phyloP scores from a whole-genome alignment of 805 yeast genomes.

The Candida caryicola region DNA sequence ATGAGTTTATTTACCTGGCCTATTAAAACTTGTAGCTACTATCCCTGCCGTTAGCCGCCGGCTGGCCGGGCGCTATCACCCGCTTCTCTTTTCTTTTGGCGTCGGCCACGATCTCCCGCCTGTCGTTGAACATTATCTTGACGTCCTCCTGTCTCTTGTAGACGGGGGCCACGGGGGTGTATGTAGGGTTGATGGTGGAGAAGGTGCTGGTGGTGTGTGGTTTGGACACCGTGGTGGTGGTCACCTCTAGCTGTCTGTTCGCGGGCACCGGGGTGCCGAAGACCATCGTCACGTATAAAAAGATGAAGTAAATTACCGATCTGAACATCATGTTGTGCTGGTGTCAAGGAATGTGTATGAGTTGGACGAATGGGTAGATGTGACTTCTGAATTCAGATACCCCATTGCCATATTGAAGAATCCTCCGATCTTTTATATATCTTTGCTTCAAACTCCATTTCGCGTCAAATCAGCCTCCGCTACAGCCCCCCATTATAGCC shows the following conservation, averaged over 20 bases:
- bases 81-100: not conserved
- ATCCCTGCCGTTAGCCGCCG: not conserved
- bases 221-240: constrained; percentile 2
- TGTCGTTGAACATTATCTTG: constrained; percentile 16
- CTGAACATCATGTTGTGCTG: not conserved
- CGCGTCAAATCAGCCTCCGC: no score
- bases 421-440: no score
- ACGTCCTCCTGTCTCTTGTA: constrained; percentile 10
- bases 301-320: not conserved
- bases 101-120: constrained; percentile 9
- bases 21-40: not conserved
- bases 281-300: constrained; percentile 4
- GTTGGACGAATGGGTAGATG: no score
- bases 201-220: constrained; percentile 11
- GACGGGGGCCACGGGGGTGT: constrained; percentile 15
- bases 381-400: no score
- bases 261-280: constrained; percentile 32
- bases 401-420: no score
- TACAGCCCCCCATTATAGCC: no score
- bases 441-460: no score
- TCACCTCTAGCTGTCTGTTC: constrained; percentile 15
- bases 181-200: constrained; percentile 17
- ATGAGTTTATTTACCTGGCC: constrained; percentile 1
- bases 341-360: no score
- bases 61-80: not conserved